A percentile compares a stretch with the other conserved stretches of the same genome.
Evolutionary conservation across 306 rosid genomes (phyloP).

Genomic region (Ceratonia siliqua): DNA sequence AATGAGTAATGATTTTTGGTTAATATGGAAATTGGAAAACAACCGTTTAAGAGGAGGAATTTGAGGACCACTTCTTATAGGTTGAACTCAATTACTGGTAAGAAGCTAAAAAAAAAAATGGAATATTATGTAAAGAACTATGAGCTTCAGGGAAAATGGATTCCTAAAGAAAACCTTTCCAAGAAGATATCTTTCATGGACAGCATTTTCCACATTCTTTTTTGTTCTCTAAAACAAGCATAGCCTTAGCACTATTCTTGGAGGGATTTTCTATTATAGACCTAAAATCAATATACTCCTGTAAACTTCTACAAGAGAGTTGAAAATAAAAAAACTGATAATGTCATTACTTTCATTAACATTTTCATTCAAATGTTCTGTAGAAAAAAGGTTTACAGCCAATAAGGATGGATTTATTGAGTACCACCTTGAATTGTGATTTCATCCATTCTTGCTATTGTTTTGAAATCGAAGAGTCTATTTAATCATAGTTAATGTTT

Average conservation of each 20-base stretch:
- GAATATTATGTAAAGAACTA: not conserved
- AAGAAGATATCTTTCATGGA: not conserved
- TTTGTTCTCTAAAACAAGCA: not conserved
- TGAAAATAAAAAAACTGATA: not conserved
- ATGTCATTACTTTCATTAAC: not conserved
- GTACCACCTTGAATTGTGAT: not conserved
- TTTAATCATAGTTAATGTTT: not conserved
- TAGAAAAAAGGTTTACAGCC: not conserved
- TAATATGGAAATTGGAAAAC: not conserved
- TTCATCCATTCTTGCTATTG: not conserved
- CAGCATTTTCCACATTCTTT: not conserved
- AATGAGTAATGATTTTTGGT: not conserved
- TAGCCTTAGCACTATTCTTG: not conserved
- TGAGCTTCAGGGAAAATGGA: not conserved
- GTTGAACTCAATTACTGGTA: not conserved
- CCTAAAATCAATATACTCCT: not conserved
- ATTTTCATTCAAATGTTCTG: not conserved
- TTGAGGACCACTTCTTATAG: not conserved
- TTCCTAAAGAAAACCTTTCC: not conserved
- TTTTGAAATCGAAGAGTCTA: not conserved
- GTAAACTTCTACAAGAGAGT: not conserved
- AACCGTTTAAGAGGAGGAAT: not conserved
- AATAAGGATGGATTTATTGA: not conserved
- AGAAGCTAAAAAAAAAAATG: not conserved
- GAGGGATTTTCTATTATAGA: not conserved